Base-by-base conservation (phyloP, 345 rosid species). In the Sapria himalayana region DNA sequence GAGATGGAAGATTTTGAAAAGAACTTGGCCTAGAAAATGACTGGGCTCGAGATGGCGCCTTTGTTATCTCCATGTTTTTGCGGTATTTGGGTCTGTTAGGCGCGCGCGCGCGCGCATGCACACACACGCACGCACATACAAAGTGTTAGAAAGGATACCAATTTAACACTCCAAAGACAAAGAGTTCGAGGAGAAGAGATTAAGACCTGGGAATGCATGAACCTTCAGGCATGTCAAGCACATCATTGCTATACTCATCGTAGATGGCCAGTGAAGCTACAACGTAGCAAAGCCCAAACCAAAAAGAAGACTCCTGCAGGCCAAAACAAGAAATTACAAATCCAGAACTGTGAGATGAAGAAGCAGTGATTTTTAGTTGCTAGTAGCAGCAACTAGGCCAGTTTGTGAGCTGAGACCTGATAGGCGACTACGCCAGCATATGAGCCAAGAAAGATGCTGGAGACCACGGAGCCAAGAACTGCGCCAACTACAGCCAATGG, bases 401-500 rank as follows among this genome's bases (percentile, higher is more conserved):
- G 2, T 2, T 15, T n/a, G 17, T 23, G 49, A 29, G 43, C 29
- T 19, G 37, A 31, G 39, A 78, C 92, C 92, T 74, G 80, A 61
- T 89, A 89, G 21, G 65, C 78, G 19, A 89, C 49, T 17, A 77
- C 75, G 9, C 71, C 95, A 22, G 98, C 93, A 62, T 76, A 82
- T 48, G 74, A 70, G 39, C 98, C 98, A 7, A 89, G 81, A 59
- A 82, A 72, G 60, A 82, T 46, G 46, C 93, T 74, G 17, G 93
- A 67, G 12, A 62, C 48, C 18, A 69, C 59, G 22, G 98, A 89
- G 40, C 63, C 95, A 65, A 79, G 47, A 20, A 89, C 76, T 3
- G 95, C 91, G 15, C 93, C 98, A 2, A 55, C 59, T 40, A 89
- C 98, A 41, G 95, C 98, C 61, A 79, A 39, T 49, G 95, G 98